Percentiles rank a stretch among this genome's conserved stretches.
These are phyloP conservation scores for Casaregolazyma suthepensis DNA, from an alignment of 1,139 yeast genomes.

Conservation along the genomic window DNA sequence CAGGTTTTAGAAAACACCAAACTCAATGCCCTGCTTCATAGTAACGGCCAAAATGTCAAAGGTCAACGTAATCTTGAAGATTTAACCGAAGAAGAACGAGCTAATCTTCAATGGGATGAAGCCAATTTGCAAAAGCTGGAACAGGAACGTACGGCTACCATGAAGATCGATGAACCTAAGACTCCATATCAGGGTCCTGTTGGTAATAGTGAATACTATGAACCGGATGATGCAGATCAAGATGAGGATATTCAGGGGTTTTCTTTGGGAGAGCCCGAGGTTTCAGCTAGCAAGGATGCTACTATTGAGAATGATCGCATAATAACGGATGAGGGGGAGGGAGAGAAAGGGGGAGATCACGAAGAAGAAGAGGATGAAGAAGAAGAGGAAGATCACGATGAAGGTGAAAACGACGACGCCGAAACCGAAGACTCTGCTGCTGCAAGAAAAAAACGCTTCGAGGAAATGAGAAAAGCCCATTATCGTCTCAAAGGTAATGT, in stretches of 20 bases:
- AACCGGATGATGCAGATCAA: slow-evolving; percentile 56
- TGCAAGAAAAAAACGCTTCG: slow-evolving; percentile 62
- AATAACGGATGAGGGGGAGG: slow-evolving; percentile 29
- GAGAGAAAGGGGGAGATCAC: slow-evolving; percentile 32
- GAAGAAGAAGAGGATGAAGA: slow-evolving; percentile 32
- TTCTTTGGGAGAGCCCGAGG: slow-evolving; percentile 51
- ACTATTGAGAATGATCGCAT: slow-evolving; percentile 27
- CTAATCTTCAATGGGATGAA: slow-evolving; percentile 68
- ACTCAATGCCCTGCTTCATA: slow-evolving; percentile 37
- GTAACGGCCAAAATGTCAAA: slow-evolving; percentile 22
- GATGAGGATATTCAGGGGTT: slow-evolving; percentile 41
- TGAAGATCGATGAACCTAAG: slow-evolving; percentile 93
- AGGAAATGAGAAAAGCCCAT: slow-evolving; percentile 69
- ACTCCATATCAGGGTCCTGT: slow-evolving; percentile 96
- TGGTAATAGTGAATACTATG: slow-evolving; percentile 80
- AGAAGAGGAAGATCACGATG: slow-evolving; percentile 29
- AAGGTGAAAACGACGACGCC: slow-evolving; percentile 23
- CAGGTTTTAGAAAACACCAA: slow-evolving; percentile 44
- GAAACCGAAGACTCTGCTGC: slow-evolving; percentile 45
- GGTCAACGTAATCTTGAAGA: not conserved
- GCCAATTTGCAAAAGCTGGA: slow-evolving; percentile 60
- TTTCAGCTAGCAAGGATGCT: slow-evolving; percentile 20
- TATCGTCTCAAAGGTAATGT: slow-evolving; percentile 63
- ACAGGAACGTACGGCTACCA: slow-evolving; percentile 63
- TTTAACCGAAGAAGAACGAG: slow-evolving; percentile 13